Base-by-base conservation (phyloP, 1,284 basidiomycete species). In the Austroboletus niveus region DNA sequence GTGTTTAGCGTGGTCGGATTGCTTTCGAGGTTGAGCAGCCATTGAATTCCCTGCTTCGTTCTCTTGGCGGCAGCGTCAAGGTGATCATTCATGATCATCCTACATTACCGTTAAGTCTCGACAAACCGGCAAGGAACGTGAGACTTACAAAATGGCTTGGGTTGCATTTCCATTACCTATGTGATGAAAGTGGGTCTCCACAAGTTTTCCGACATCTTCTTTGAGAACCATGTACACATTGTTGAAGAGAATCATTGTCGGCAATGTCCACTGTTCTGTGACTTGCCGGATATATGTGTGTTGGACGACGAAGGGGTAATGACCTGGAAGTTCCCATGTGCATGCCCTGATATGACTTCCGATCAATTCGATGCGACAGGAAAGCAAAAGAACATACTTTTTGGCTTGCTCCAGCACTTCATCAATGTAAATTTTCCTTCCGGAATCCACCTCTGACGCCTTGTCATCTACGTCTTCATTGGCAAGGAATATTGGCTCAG, bases 301-400 rank as follows among this genome's bases (percentile, higher is more conserved):
- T 29, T 81, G 80, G 0, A 87, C 82, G 0, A 79, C 71, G 56
- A 85, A 89, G 0, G 87, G 87, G 53, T 77, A 81, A 54, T 80
- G 78, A 15, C 78, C 82, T 0, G 87, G 85, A 0, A 89, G 72
- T 60, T 89, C 85, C 5, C 86, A 80, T 0, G 85, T 85, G 1
- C 80, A 75, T 0, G 84, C 78, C 8, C 87, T 89, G 9, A 27
- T 15, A n/a, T 27, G 11, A 8, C n/a, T 24, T 24, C 4, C 22
- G 4, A 24, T 24, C 22, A 24, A 24, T 24, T 3, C 22, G 4
- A 24, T 24, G 4, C 22, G 4, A 24, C 3, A 24, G 22, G 22
- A 24, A 44, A 27, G n/a, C 17, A 27, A 11, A 1, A 17, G 48
- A 8, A 62, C 77, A 42, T 63, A 86, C 85, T 69, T 62, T 27